Evolutionary conservation across 2,329 filamentous ascomycete species (phyloP), one percentile per base, ranked within the genome.

Genomic region (Myriosclerotinia duriaeana): DNA sequence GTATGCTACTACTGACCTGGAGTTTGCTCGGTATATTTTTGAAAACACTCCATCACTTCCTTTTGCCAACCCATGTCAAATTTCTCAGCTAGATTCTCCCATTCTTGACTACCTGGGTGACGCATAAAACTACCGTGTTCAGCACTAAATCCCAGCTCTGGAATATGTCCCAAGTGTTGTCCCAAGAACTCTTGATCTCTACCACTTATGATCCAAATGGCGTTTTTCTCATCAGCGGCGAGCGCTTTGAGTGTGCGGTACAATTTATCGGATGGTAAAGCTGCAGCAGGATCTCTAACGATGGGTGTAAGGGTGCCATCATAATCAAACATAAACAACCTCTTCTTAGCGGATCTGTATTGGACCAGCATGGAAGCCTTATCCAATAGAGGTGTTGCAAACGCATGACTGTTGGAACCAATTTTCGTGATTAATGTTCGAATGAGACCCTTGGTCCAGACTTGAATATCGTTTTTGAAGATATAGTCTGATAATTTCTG

Each of bases 311-410:
- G 84, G 0, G 95, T 99, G 58, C 95, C 95, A 77, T 99, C 95
- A 75, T 99, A 99, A 79, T 99, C 95, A 76, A 98, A 97, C 91
- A 99, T 94, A 81, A 98, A 97, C 3, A 99, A 83, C 14, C 95
- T 88, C 78, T 91, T 92, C 69, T 85, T 85, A 4, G 92, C 88
- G 50, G 84, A 81, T 68, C 87, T 86, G 78, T 97, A 98, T 68
- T 89, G 88, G 65, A 84, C 80, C 48, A 96, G 81, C 71, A 97
- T 79, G 69, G 87, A 83, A 4, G 87, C 83, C 46, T 88, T 88
- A 76, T 98, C 93, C 26, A 98, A 85, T 1, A 89, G 84, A 0
- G 94, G 94, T 0, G 94, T 98, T 4, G 89, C 86, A 67, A 89
- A 86, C 14, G 87, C 85, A 68, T 90, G 88, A 71, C 90, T 89